Percentiles rank a stretch among this genome's conserved stretches.
Conservation (phyloP, 805 yeast genomes). For the Nakazawaea ishiwadae region DNA sequence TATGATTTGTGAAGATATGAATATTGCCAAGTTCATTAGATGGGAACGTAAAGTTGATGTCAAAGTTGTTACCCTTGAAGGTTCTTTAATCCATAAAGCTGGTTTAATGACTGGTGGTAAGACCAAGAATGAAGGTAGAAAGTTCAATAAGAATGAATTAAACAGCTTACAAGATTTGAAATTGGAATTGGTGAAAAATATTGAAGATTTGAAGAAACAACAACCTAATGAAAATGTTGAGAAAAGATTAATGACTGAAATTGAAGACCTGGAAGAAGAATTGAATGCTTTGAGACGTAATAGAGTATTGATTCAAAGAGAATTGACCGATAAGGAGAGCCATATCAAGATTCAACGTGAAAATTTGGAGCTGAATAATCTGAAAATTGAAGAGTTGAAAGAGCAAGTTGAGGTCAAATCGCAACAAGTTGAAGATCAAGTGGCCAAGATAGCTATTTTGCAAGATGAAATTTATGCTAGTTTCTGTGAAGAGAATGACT, state of each 20-base stretch:
- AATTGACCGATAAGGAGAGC: slow-evolving; percentile 27
- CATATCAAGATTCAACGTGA: slow-evolving; percentile 49
- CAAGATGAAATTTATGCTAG: slow-evolving; percentile 42
- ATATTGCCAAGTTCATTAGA: slow-evolving; percentile 63
- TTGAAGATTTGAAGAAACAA: slow-evolving; percentile 35
- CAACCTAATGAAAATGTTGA: slow-evolving; percentile 54
- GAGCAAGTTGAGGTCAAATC: slow-evolving; percentile 15
- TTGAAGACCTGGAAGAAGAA: slow-evolving; percentile 38
- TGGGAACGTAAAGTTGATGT: slow-evolving; percentile 58
- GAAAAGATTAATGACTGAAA: slow-evolving; percentile 51
- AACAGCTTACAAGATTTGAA: slow-evolving; percentile 46
- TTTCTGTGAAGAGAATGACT: slow-evolving; percentile 53
- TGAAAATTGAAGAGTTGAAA: slow-evolving; percentile 17
- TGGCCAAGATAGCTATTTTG: slow-evolving; percentile 22
- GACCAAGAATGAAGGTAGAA: slow-evolving; percentile 40
- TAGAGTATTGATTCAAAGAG: slow-evolving; percentile 21
- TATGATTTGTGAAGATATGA: slow-evolving; percentile 67
- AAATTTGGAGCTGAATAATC: slow-evolving; percentile 17
- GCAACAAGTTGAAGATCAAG: slow-evolving; percentile 13
- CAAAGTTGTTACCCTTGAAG: slow-evolving; percentile 77
- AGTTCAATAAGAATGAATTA: slow-evolving; percentile 74
- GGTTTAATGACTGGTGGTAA: slow-evolving; percentile 94
- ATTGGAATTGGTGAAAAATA: slow-evolving; percentile 42
- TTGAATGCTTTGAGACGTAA: slow-evolving; percentile 25
- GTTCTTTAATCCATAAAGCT: slow-evolving; percentile 76